Base-by-base conservation (phyloP, 768 basidiomycete genomes). In the Rhodocollybia butyracea region DNA sequence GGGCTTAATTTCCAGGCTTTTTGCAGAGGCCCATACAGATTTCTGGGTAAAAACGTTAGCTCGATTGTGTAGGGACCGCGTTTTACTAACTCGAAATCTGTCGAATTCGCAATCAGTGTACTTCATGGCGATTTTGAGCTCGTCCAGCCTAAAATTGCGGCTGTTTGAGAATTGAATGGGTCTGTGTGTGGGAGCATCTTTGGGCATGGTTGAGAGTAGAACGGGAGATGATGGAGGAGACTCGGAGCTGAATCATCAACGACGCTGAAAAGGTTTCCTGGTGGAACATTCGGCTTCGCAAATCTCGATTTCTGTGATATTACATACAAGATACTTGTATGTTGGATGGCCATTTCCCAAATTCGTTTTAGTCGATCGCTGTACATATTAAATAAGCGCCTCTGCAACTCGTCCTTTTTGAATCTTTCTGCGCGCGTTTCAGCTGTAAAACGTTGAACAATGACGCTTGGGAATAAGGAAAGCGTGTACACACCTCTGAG, bases 401-500 rank as follows among this genome's bases (percentile, higher is more conserved):
- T 93, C 91, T 2, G 89, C 85, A 15, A 92, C 69, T n/a, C 87
- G 79, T 2, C 91, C 91, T 56, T 91, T n/a, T n/a, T n/a, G n/a
- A n/a, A n/a, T n/a, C 88, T 64, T 89, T 86, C 57, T 77, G 77
- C 13, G 92, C 92, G 46, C 77, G 78, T 69, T 90, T 92, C 47
- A 96, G 78, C 86, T 93, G 57, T 24, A 36, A 26, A 19, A n/a
- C 4, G 59, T 51, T 55, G 55, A 46, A 50, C 52, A 30, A 29
- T 26, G 53, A 34, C 24, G 59, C 40, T 27, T 15, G 46, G 47
- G 17, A 5, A 26, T 29, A 46, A 29, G 54, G 46, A 39, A 41
- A 22, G 55, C 41, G 52, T 27, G 40, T 13, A 38, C 80, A 13
- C 57, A 88, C 91, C 74, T 86, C 88, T n/a, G n/a, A n/a, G n/a